A percentile compares a stretch with the other conserved stretches of the same genome.
Evolutionary conservation across 2,329 filamentous ascomycete species (phyloP).

Genomic region (Exophiala spinifera): DNA sequence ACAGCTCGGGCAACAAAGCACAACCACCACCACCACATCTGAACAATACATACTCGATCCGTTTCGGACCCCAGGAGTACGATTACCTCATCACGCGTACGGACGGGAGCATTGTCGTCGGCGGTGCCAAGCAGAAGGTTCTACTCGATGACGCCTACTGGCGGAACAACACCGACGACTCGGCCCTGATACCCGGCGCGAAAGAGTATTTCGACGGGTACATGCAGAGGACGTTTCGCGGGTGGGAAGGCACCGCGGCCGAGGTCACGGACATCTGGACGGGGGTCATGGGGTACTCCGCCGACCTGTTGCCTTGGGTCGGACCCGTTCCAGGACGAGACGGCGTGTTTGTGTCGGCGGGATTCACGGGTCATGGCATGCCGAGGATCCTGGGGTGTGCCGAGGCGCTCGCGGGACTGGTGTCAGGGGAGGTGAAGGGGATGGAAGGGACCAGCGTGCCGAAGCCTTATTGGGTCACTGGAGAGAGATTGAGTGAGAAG

Average conservation of each 20-base stretch:
- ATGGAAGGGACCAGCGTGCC: constrained; percentile 35
- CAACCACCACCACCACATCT: constrained; percentile 29
- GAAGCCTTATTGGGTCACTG: constrained; percentile 35
- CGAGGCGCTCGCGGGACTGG: constrained; percentile 49
- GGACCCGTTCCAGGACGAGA: constrained; percentile 46
- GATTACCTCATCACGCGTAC: constrained; percentile 66
- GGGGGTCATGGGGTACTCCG: constrained; percentile 53
- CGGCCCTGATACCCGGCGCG: constrained; percentile 33
- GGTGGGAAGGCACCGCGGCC: constrained; percentile 41
- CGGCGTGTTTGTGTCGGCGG: constrained; percentile 55
- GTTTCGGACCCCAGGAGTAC: constrained; percentile 58
- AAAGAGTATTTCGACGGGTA: constrained; percentile 40
- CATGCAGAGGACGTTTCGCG: constrained; percentile 38
- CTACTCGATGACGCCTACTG: constrained; percentile 35
- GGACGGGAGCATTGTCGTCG: constrained; percentile 56
- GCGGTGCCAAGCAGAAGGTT: constrained; percentile 55
- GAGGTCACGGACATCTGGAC: constrained; percentile 37
- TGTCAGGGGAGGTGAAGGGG: constrained; percentile 13
- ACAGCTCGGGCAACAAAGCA: not conserved
- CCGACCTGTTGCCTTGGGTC: constrained; percentile 52
- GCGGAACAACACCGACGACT: constrained; percentile 49
- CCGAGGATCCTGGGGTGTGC: constrained; percentile 57
- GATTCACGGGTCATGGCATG: constrained; percentile 68
- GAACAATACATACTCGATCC: constrained; percentile 58
- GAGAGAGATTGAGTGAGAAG: constrained; percentile 26